Base-by-base conservation (phyloP, 2,329 filamentous ascomycete genomes). In the Cephalotrichum gorgonifer region DNA sequence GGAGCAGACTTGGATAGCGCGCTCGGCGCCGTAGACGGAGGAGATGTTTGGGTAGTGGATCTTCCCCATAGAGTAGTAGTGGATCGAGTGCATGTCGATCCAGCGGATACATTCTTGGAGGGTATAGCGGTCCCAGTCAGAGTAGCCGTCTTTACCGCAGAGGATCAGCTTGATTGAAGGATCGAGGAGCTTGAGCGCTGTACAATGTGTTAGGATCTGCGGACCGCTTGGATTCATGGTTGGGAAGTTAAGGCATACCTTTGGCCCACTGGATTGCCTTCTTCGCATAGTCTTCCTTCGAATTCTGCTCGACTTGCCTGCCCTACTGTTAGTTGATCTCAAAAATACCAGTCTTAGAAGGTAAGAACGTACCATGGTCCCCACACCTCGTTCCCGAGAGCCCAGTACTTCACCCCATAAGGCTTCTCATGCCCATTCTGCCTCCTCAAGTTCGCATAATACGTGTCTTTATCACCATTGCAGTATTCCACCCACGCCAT, bases 1-100 rank as follows among this genome's bases (percentile, higher is more conserved):
- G 6, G 74, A 73, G 2, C 77, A 72, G 50, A 82, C 78, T 54
- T 83, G 72, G 48, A 85, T 83, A 0, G 79, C 77, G n/a, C 80
- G 71, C 60, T 84, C 81, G 0, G 81, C 80, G 6, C 75, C 73
- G 2, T 78, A 62, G 0, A 81, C 81, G 0, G 79, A 78, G 9
- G 70, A 67, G 6, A 67, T 72, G 51, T 80, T 79, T 45, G 70
- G 66, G 6, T 76, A 56, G 47, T 78, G 72, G 1, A 44, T 25
- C 20, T 44, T 47, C 23, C 28, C 43, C 25, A 30, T 14, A 9
- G 47, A 44, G 67, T 85, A 84, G 53, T 81, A 71, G 57, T 85
- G 81, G 56, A 84, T 84, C 52, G 73, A 78, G 63, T 84, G 80
- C 79, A 84, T 83, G 57, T 82, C 78, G 54, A 82, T 78, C 53